Evolutionary conservation across 257 asterid genomes (phyloP), one percentile per base, ranked within the genome.

Genomic region (Nicotiana tomentosiformis): DNA sequence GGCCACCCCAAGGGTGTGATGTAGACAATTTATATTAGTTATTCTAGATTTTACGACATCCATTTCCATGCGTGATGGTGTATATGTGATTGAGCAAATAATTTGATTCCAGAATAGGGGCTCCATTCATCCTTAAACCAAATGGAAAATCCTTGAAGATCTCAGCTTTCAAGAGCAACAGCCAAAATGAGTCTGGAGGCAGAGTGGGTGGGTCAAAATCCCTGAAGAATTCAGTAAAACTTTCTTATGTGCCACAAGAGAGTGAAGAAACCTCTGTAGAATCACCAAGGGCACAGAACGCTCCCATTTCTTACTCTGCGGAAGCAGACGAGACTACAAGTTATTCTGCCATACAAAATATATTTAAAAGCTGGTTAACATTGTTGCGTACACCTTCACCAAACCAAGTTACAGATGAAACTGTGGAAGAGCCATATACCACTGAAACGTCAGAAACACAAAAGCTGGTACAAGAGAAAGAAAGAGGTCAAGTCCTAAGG

Each of bases 111-210:
- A 96, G 99, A 68, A 86, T 91, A 84, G 89, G 90, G 82, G 81
- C 86, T 82, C 88, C 94, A 78, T 62, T 80, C 77, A 84, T 84
- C 83, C 86, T 89, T 86, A 92, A 93, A 82, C 87, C 93, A 8
- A 90, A 86, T 83, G 85, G 91, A 37, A 91, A 90, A 85, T 51
- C 70, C 84, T 87, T 89, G 82, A 94, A 90, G 88, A 85, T 96
- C 86, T 93, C 92, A 5, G 98, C 97, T 56, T 94, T 94, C 88
- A 94, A 90, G 89, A 92, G 95, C 86, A 87, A 85, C 87, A 86
- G 82, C 78, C 95, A 89, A 66, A 88, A 82, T 84, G 96, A 93
- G 85, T 81, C 92, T 10, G 90, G 91, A 69, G 89, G 90, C 90
- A 89, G 90, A 83, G 84, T 86, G 67, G 89, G 88, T 87, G 94